A percentile compares a stretch with the other conserved stretches of the same genome.
These are phyloP conservation scores for Tylopilus vinaceipallidus DNA, from an alignment of 768 basidiomycete genomes.

Conservation along the genomic window DNA sequence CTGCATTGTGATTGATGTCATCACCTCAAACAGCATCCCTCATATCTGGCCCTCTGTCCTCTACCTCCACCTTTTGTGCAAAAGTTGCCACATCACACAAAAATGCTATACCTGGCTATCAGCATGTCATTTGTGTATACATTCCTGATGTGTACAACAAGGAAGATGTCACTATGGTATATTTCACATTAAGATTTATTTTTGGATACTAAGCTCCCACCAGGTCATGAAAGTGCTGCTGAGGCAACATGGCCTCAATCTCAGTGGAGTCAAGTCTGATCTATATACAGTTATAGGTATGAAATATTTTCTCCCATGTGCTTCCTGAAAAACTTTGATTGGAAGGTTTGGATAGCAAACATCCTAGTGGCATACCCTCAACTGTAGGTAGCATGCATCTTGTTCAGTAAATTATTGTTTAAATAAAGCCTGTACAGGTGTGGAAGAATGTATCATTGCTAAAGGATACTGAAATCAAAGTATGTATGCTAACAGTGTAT, in stretches of 20 bases:
- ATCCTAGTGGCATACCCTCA: constrained; percentile 67
- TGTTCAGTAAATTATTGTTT: background rate
- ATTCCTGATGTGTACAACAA: constrained; percentile 72
- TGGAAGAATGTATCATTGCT: constrained; percentile 67
- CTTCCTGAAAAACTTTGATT: background rate
- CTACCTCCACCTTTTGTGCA: constrained; percentile 51
- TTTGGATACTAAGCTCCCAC: background rate
- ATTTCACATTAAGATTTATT: background rate
- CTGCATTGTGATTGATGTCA: background rate
- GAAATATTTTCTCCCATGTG: background rate
- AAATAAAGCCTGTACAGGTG: constrained; percentile 38
- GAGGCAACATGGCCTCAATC: constrained; percentile 59
- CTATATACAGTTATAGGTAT: constrained; percentile 63
- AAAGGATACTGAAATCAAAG: constrained; percentile 62
- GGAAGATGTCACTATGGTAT: constrained; percentile 51
- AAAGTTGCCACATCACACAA: constrained; percentile 68
- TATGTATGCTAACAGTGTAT: constrained; percentile 23
- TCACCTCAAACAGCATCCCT: constrained; percentile 50
- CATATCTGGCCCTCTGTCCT: constrained; percentile 57
- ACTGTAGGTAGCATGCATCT: constrained; percentile 43
- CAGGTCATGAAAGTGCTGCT: constrained; percentile 69
- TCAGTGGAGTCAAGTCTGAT: constrained; percentile 70
- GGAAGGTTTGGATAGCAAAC: constrained; percentile 74
- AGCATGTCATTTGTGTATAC: constrained; percentile 71
- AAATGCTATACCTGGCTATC: constrained; percentile 45